Evolutionary conservation across 306 rosid genomes (phyloP).

Genomic region (Herpetospermum pedunculosum): DNA sequence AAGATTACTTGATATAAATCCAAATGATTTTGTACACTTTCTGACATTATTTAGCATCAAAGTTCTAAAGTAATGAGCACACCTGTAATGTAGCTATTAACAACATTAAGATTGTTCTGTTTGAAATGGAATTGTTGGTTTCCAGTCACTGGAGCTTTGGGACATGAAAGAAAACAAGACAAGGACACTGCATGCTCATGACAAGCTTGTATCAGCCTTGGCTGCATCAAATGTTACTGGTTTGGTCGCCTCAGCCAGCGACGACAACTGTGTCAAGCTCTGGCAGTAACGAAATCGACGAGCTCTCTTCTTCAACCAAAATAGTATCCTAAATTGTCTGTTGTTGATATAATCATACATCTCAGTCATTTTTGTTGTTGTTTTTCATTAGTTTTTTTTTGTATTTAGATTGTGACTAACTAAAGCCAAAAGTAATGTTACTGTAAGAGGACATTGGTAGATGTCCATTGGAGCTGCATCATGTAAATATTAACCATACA

Average conservation of each 20-base stretch:
- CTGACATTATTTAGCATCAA: not conserved
- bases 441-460: not conserved
- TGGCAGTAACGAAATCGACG: slow-evolving; percentile 42
- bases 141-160: slow-evolving; percentile 62
- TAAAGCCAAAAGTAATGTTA: not conserved
- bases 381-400: not conserved
- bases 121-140: not conserved
- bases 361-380: slow-evolving; percentile 18
- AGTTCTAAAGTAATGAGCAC: not conserved
- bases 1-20: not conserved
- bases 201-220: slow-evolving; percentile 44
- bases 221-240: slow-evolving; percentile 44
- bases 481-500: not conserved
- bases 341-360: slow-evolving; percentile 1
- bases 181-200: slow-evolving; percentile 40
- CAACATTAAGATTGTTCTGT: not conserved
- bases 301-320: slow-evolving; percentile 1
- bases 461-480: not conserved
- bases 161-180: slow-evolving; percentile 43
- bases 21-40: not conserved
- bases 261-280: slow-evolving; percentile 49
- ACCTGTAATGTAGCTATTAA: not conserved
- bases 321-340: not conserved
- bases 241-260: slow-evolving; percentile 66
- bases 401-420: not conserved